Evolutionary conservation across 1,284 basidiomycete species (phyloP).

Genomic region (Puccinia novopanici): DNA sequence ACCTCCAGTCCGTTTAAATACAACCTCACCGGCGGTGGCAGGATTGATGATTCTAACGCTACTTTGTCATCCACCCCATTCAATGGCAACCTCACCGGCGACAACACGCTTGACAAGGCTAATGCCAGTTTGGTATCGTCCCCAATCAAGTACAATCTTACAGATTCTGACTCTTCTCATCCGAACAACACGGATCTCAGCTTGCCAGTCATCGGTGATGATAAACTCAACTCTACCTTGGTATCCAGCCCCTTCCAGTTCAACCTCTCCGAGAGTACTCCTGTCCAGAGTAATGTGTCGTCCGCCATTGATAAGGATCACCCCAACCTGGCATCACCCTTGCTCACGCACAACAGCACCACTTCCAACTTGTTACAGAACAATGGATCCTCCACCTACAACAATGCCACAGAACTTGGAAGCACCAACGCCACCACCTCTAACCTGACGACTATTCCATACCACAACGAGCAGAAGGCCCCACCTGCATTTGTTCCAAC

Average conservation of each 20-base stretch:
- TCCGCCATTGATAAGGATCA: not conserved
- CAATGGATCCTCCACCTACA: not conserved
- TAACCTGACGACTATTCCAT: not conserved
- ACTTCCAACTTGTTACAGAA: not conserved
- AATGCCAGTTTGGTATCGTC: not conserved
- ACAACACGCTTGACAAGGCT: not conserved
- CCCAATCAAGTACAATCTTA: not conserved
- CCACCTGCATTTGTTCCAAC: slow-evolving; percentile 33
- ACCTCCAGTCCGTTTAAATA: slow-evolving; percentile 9
- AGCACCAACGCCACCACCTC: not conserved
- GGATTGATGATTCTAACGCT: not conserved
- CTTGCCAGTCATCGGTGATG: not conserved
- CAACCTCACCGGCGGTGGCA: not conserved
- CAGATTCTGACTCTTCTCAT: not conserved
- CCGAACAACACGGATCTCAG: not conserved
- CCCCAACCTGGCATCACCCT: not conserved
- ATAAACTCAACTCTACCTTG: slow-evolving; percentile 13
- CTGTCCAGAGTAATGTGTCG: not conserved
- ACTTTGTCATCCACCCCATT: not conserved
- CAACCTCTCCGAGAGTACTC: not conserved
- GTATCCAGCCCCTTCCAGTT: not conserved
- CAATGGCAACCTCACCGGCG: not conserved
- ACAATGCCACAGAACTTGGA: not conserved
- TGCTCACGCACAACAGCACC: not conserved
- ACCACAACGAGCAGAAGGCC: not conserved